Evolutionary conservation across 345 rosid genomes (phyloP).

Genomic region (Microthlaspi erraticum): DNA sequence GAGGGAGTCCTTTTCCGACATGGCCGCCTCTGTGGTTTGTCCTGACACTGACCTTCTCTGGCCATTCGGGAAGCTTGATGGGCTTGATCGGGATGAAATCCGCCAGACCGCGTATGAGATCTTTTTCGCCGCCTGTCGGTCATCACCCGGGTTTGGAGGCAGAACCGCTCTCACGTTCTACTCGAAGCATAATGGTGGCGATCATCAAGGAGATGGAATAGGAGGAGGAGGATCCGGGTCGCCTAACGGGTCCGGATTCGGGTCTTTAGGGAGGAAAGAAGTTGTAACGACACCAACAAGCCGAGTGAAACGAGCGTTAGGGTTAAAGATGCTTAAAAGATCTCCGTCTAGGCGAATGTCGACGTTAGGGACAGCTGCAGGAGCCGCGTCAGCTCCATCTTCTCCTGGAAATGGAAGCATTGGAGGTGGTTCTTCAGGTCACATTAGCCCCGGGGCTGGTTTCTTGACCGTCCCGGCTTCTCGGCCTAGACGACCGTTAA

Average conservation of each 20-base stretch:
- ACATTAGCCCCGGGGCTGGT: conserved; percentile 44
- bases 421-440: conserved; percentile 26
- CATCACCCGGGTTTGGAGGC: conserved; percentile 89
- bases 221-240: conserved; percentile 46
- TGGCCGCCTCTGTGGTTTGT: conserved; percentile 27
- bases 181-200: conserved; percentile 51
- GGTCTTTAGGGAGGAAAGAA: conserved; percentile 50
- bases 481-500: conserved; percentile 71
- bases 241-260: conserved; percentile 29
- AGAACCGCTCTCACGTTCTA: conserved; percentile 65
- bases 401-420: conserved; percentile 55
- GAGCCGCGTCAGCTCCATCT: conserved; percentile 51
- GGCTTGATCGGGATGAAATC: conserved; percentile 65
- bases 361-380: conserved; percentile 35
- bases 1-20: conserved; percentile 53
- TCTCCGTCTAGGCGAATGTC: conserved; percentile 76
- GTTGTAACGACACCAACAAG: conserved; percentile 76
- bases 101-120: conserved; percentile 88
- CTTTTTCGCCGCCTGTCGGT: conserved; percentile 81
- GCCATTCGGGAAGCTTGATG: conserved; percentile 72
- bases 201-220: conserved; percentile 45
- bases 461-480: conserved; percentile 51
- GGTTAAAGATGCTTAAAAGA: conserved; percentile 74
- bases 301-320: conserved; percentile 69
- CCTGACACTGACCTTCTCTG: conserved; percentile 59